Conservation (phyloP, 2,329 filamentous ascomycete species). For the Fusarium fracticaudum region DNA sequence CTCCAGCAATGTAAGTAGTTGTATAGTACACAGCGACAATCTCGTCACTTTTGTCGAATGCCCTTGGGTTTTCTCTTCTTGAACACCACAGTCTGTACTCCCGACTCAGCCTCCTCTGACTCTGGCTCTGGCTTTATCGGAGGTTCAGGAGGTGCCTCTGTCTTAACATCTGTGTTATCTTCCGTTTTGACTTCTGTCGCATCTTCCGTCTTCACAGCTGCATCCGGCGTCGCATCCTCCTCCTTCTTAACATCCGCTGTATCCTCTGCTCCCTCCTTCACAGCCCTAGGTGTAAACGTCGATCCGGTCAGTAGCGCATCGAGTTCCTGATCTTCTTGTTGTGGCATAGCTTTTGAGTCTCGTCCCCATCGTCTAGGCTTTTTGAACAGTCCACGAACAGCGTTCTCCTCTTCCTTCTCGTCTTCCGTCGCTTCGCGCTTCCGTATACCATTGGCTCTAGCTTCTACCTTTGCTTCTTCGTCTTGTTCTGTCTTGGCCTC, state of each 20-base stretch:
- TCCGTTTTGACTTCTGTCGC: slow-evolving; percentile 1
- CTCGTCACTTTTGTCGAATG: slow-evolving; percentile 64
- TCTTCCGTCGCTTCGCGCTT: slow-evolving; percentile 71
- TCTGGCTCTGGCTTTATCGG: slow-evolving; percentile 46
- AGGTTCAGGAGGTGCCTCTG: slow-evolving; percentile 49
- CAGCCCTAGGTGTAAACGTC: slow-evolving; percentile 37
- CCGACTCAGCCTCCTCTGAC: slow-evolving; percentile 34
- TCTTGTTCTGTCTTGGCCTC: slow-evolving; percentile 56
- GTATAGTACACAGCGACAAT: neutral
- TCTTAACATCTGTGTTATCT: slow-evolving; percentile 48
- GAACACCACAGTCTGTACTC: slow-evolving; percentile 68
- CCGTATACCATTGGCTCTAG: slow-evolving; percentile 64
- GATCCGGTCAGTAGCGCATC: slow-evolving; percentile 66
- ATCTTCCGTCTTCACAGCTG: neutral
- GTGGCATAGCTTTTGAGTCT: slow-evolving; percentile 60
- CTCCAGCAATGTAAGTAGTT: neutral
- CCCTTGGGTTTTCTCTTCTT: slow-evolving; percentile 81
- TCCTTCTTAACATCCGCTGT: slow-evolving; percentile 39
- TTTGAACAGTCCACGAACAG: slow-evolving; percentile 68
- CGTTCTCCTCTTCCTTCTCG: slow-evolving; percentile 68
- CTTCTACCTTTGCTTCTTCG: slow-evolving; percentile 54
- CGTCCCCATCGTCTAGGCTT: slow-evolving; percentile 65
- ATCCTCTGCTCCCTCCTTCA: slow-evolving; percentile 40
- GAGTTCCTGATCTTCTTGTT: slow-evolving; percentile 64
- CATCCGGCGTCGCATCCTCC: neutral